Evolutionary conservation across 495 filamentous ascomycete genomes (phyloP), one percentile per base, ranked within the genome.

Genomic region (Xylaria acuta): DNA sequence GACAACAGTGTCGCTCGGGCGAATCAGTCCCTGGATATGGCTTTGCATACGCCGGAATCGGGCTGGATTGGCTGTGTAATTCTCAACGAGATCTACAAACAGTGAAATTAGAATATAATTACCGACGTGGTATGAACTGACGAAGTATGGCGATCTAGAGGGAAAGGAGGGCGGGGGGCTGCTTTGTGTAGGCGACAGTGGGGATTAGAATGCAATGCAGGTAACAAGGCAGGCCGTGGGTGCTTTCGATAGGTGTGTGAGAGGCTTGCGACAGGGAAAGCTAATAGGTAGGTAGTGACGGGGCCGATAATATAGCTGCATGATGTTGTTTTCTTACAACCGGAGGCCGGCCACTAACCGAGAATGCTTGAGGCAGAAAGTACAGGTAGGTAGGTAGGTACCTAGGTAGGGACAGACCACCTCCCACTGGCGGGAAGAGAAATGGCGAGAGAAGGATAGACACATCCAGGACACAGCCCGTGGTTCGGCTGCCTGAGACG

Each of bases 1-100:
- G 11, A 22, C 20, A 36, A n/a, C 1, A 60, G 58, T 22, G 58
- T 60, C n/a, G 22, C 58, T 34, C 3, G 32, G 58, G n/a, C 51
- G 62, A 1, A 30, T 20, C 20, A 72, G 45, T 11, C 9, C 41
- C 34, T 51, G 62, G 60, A 79, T 79, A 12, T 70, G 75, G 9
- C 60, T 25, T 32, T 73, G 68, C 22, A 79, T 77, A 49, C 69
- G 51, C 30, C 67, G 64, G 36, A 71, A 79, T 1, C 25, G 66
- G 3, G 43, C 1, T 3, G 74, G 75, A 3, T 77, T 71, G 43
- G 74, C 45, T 14, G 47, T 62, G n/a, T 71, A 72, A 30, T 71
- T 75, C 63, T 77, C 75, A 5, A 69, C 45, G 16, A 79, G 74
- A 6, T 70, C 77, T 5, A 58, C 41, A 54, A 1, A 12, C n/a